Conservation (phyloP, 2,329 filamentous ascomycete genomes). For the Pezicula radicicola region DNA sequence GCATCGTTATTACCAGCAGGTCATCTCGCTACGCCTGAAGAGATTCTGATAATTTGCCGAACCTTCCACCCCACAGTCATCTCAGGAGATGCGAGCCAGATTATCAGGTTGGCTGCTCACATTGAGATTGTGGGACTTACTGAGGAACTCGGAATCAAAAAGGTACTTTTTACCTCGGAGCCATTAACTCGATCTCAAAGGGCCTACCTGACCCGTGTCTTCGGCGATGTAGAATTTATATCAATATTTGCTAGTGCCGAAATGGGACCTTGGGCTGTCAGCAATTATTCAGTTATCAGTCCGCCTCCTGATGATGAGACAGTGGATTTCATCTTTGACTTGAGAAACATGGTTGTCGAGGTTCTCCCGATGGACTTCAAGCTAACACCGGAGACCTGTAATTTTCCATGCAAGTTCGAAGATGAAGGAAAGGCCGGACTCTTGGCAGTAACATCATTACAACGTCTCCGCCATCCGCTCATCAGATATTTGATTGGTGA, state of each 20-base stretch:
- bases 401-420: not conserved
- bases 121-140: not conserved
- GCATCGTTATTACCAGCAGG: not conserved
- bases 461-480: not conserved
- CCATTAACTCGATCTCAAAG: not conserved
- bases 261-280: conserved; percentile 1
- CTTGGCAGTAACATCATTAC: not conserved
- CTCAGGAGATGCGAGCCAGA: not conserved
- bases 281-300: not conserved
- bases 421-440: not conserved
- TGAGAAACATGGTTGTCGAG: not conserved
- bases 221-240: not conserved
- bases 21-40: not conserved
- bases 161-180: conserved; percentile 1
- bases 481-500: not conserved
- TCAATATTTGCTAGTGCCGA: not conserved
- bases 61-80: not conserved
- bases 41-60: not conserved
- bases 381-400: not conserved
- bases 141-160: not conserved
- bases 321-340: conserved; percentile 1
- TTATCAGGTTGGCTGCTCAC: not conserved
- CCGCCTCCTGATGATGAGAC: not conserved
- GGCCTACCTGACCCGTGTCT: not conserved
- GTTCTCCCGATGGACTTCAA: not conserved